phyloP scores from a whole-genome alignment of 2,329 filamentous ascomycete species.

The Chrysosporium keratinophilum region DNA sequence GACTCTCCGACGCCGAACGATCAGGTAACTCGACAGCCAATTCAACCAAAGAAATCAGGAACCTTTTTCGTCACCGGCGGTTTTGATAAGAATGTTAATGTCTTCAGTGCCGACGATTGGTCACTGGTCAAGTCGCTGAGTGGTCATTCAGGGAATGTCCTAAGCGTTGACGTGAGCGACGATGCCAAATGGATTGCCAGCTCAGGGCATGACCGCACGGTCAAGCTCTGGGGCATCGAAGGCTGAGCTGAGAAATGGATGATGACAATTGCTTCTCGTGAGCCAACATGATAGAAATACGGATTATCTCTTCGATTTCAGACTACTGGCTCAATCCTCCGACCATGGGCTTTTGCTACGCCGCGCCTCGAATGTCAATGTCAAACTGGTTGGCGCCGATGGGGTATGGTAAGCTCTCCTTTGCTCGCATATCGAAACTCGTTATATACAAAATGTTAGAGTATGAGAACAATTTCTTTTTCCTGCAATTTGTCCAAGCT shows the following conservation, averaged over 20 bases:
- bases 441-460: too few relatives aligned
- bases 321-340: not conserved
- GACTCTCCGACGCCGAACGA: slow-evolving; percentile 11
- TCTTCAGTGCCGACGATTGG: slow-evolving; percentile 97
- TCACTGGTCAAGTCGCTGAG: slow-evolving; percentile 74
- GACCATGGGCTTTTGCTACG: too few relatives aligned
- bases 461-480: too few relatives aligned
- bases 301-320: not conserved
- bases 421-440: too few relatives aligned
- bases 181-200: slow-evolving; percentile 90
- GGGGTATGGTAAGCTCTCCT: too few relatives aligned
- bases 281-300: not conserved
- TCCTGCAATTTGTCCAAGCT: too few relatives aligned
- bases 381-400: too few relatives aligned
- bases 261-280: not conserved
- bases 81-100: slow-evolving; percentile 89
- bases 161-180: slow-evolving; percentile 76
- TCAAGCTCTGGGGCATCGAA: slow-evolving; percentile 91
- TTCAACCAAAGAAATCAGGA: slow-evolving; percentile 70
- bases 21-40: slow-evolving; percentile 21
- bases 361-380: too few relatives aligned
- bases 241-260: slow-evolving; percentile 44
- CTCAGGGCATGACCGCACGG: slow-evolving; percentile 84
- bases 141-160: slow-evolving; percentile 84
- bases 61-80: slow-evolving; percentile 86